Conservation (phyloP, 2,329 filamentous ascomycete species). For the Akanthomyces muscarius region DNA sequence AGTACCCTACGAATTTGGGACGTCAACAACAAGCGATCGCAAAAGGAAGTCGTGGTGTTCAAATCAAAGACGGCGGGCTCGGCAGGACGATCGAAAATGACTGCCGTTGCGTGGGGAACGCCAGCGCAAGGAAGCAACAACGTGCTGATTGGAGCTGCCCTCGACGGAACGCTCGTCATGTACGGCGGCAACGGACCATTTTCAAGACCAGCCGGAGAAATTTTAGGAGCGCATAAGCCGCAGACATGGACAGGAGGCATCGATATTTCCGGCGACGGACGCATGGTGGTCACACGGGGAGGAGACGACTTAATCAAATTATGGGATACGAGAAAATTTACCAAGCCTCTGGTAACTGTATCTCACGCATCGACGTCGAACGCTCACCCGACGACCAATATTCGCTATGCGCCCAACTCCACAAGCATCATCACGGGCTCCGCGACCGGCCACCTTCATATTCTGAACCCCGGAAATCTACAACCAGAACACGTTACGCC, state of each 20-base stretch:
- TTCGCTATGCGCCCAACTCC: slow-evolving; percentile 81
- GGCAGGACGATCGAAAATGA: slow-evolving; percentile 90
- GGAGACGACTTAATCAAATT: slow-evolving; percentile 92
- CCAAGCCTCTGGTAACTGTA: slow-evolving; percentile 75
- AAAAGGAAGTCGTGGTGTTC: slow-evolving; percentile 93
- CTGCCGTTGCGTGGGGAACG: slow-evolving; percentile 80
- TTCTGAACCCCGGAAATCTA: slow-evolving; percentile 89
- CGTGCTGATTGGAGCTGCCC: slow-evolving; percentile 73
- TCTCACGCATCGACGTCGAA: slow-evolving; percentile 77
- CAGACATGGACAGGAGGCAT: slow-evolving; percentile 90
- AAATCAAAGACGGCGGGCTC: slow-evolving; percentile 87
- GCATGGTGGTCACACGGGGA: slow-evolving; percentile 84
- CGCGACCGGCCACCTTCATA: slow-evolving; percentile 78
- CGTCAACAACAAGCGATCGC: slow-evolving; percentile 80
- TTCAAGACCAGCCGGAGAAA: slow-evolving; percentile 74
- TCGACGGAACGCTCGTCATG: slow-evolving; percentile 89
- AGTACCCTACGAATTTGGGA: slow-evolving; percentile 97
- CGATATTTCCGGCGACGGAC: slow-evolving; percentile 85
- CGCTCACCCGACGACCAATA: slow-evolving; percentile 79
- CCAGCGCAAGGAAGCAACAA: slow-evolving; percentile 73
- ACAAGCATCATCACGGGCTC: slow-evolving; percentile 88
- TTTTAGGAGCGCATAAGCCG: slow-evolving; percentile 74
- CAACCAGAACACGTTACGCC: slow-evolving; percentile 79
- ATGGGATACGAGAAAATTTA: slow-evolving; percentile 97
- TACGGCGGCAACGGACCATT: slow-evolving; percentile 88